phyloP scores from a whole-genome alignment of 108 stramenopile species.

The Nitzschia sp. region DNA sequence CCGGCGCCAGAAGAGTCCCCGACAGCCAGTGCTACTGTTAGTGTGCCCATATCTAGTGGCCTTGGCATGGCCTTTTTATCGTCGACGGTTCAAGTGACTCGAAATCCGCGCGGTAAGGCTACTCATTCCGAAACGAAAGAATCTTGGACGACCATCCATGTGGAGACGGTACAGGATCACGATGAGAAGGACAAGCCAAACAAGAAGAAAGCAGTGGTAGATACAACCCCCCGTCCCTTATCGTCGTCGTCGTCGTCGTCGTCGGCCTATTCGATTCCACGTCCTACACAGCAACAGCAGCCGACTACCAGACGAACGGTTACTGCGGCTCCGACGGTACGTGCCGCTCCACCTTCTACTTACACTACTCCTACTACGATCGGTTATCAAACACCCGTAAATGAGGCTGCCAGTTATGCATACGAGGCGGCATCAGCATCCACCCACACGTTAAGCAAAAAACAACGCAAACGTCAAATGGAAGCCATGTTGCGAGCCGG shows the following conservation, averaged over 20 bases:
- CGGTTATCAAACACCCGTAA: neutral
- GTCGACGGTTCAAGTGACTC: slow-evolving; percentile 15
- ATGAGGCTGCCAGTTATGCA: neutral
- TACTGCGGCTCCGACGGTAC: slow-evolving; percentile 14
- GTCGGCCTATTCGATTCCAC: neutral
- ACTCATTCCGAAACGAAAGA: neutral
- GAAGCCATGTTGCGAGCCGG: slow-evolving; percentile 48
- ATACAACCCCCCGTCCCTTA: neutral
- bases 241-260: neutral
- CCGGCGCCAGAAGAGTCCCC: neutral
- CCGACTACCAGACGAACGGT: neutral
- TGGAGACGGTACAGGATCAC: neutral
- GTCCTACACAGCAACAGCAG: neutral
- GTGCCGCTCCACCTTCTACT: neutral
- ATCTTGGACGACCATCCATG: neutral
- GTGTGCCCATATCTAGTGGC: neutral
- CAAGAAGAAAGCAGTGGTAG: neutral
- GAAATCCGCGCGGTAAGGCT: neutral
- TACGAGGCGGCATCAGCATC: slow-evolving; percentile 6
- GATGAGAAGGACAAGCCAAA: neutral
- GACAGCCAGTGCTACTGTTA: neutral
- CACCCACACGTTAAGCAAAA: slow-evolving; percentile 10
- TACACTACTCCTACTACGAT: neutral
- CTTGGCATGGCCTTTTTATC: slow-evolving; percentile 1
- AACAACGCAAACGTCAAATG: slow-evolving; percentile 45